Evolutionary conservation across 352 stramenopile species (phyloP), one percentile per base, ranked within the genome.

Genomic region (Pythium brachiatum): DNA sequence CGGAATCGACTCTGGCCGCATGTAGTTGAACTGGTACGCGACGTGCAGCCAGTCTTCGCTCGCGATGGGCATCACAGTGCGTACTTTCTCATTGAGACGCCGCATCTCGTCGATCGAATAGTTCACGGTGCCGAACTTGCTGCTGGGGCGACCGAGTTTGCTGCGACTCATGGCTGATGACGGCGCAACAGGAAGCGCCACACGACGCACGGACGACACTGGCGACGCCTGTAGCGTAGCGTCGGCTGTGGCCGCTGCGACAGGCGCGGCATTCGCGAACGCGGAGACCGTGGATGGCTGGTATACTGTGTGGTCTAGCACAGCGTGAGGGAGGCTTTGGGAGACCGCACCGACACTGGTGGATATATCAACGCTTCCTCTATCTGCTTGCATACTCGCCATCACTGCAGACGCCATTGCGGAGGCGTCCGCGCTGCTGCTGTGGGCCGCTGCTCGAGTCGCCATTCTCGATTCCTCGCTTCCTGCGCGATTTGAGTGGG

Each of bases 71-170:
- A 86, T 70, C 57, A 89, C 75, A 7, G 68, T 66, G 50, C 79
- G 79, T 43, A 86, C 77, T 51, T 83, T 81, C 12, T 74, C 79
- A 55, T 81, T 83, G 39, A 89, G 69, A 3, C 79, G 79, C 46
- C 72, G 77, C 79, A 89, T 89, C 69, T 86, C 79, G 60, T 86
- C 76, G 34, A 74, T 66, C 61, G 76, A 86, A 72, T 89, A 89
- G 64, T 89, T 86, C 20, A 85, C 77, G 0, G 77, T 86, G 31
- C 77, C 77, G 39, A 84, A 83, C 59, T 86, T 86, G 66, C 75
- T 84, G 69, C 77, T 86, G 21, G 62, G 71, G 2, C 77, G 77
- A 15, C 65, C 69, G 23, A 56, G 55, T 64, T 31, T 53, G 52
- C 31, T 56, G 23, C 62, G 50, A 2, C 55, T 43, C 12, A 51